A percentile compares a stretch with the other conserved stretches of the same genome.
These are phyloP conservation scores for Cicer arietinum DNA, from an alignment of 306 rosid species.

Conservation along the genomic window DNA sequence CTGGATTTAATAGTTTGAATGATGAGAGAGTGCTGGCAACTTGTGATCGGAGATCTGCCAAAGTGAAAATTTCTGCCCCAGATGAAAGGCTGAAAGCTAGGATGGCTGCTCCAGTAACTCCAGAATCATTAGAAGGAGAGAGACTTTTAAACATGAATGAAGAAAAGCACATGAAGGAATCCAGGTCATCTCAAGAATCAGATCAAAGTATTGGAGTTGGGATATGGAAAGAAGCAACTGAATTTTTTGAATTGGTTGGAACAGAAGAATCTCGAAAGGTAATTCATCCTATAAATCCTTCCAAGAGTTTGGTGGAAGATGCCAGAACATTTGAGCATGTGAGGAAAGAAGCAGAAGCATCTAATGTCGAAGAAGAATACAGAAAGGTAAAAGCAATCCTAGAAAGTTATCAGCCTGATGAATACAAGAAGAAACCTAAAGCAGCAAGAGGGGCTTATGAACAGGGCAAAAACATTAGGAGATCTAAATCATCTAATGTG, in stretches of 20 bases:
- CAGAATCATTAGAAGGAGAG: slow-evolving; percentile 51
- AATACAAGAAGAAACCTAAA: slow-evolving; percentile 56
- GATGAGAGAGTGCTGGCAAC: slow-evolving; percentile 50
- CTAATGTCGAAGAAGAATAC: slow-evolving; percentile 49
- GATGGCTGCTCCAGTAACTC: slow-evolving; percentile 53
- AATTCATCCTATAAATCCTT: slow-evolving; percentile 50
- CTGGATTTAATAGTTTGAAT: slow-evolving; percentile 48
- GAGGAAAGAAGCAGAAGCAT: slow-evolving; percentile 50
- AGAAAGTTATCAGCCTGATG: slow-evolving; percentile 45
- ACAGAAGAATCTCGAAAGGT: slow-evolving; percentile 59
- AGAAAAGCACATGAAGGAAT: slow-evolving; percentile 53
- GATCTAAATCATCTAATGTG: slow-evolving; percentile 53
- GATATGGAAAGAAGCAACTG: slow-evolving; percentile 80
- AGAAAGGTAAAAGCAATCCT: slow-evolving; percentile 39
- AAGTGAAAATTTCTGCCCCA: slow-evolving; percentile 42
- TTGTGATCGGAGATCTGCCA: slow-evolving; percentile 49
- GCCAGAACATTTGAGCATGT: slow-evolving; percentile 43
- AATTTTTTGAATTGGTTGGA: slow-evolving; percentile 84
- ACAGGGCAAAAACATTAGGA: slow-evolving; percentile 51
- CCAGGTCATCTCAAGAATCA: slow-evolving; percentile 61
- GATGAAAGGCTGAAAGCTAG: slow-evolving; percentile 64
- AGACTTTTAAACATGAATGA: slow-evolving; percentile 43
- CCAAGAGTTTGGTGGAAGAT: slow-evolving; percentile 51
- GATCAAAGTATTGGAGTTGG: slow-evolving; percentile 57
- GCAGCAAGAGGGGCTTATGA: slow-evolving; percentile 43